Evolutionary conservation across 768 basidiomycete genomes (phyloP), one percentile per base, ranked within the genome.

Genomic region (Lyophyllum atratum): DNA sequence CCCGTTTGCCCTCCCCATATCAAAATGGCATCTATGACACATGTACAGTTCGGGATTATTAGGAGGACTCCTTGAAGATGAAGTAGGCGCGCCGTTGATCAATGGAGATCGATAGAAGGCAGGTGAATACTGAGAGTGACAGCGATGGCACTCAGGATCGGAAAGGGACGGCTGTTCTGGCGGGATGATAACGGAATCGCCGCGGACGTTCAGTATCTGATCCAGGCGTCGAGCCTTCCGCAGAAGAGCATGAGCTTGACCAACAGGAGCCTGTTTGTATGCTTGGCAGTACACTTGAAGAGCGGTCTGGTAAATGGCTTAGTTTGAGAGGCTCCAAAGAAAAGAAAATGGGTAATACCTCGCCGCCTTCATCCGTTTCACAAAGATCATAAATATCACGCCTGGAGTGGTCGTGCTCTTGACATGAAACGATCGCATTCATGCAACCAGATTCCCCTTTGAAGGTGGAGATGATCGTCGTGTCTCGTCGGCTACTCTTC

Each of bases 161-260:
- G 66, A 54, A 14, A 59, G 45, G 11, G n/a, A n/a, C n/a, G 63
- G 60, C 11, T 55, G 62, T 51, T 66, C 61, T 10, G 66, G 59
- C 2, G 62, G 59, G 43, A 68, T 64, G 6, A 66, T 40, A 31
- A 64, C 64, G 25, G 67, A 56, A 31, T 85, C 83, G 44, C 54
- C 68, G 57, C 77, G 80, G 31, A 72, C 67, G 60, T 82, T 82
- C 59, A 94, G 75, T 45, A 92, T 78, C 28, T 76, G 74, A 66
- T 98, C 96, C 19, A 98, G 77, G 17, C 93, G 85, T 17, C 85
- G 84, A 8, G 95, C 95, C 72, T 95, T 95, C 49, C 96, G 90
- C 24, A 97, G 82, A 6, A 95, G 80, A 2, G 86, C 90, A 68
- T 96, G 93, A 1, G 92, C 86, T 63, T 90, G 86, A 12, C 77